Evolutionary conservation across 164 flowering plant genomes (phyloP), one percentile per base, ranked within the genome.

Genomic region (Macadamia tetraphylla): DNA sequence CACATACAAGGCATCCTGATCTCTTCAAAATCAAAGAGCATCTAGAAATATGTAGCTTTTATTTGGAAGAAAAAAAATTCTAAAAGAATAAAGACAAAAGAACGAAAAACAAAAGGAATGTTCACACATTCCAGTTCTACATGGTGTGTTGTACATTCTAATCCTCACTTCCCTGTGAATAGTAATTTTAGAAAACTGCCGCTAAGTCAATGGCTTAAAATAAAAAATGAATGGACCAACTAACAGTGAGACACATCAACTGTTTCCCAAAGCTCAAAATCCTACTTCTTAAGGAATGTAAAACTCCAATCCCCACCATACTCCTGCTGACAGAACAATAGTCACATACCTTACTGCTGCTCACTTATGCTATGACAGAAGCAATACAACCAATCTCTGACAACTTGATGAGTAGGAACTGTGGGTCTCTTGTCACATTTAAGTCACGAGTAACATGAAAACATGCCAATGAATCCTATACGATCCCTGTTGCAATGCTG

Each of bases 401-500:
- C 15, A 49, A 4, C 15, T 10, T 49, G 53, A 49, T 49, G 5
- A 49, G 40, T 35, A 35, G 5, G 40, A 4, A 49, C 53, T 49
- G 11, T 49, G 53, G 53, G 15, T 49, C 3, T 10, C 15, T 61
- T 55, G 57, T 35, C 52, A 40, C 44, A 18, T 53, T 13, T 29
- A 23, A 48, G 42, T 46, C 15, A 35, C 29, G 62, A 62, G 9
- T 69, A 23, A 29, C 53, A 18, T 58, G 7, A 8, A 55, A 29
- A 32, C 18, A 12, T 62, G 62, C 75, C 83, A 93, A 49, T 35
- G 40, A 2, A 35, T 35, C 40, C 40, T 35, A 35, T 35, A 49
- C 17, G 29, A 88, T 82, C 68, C 89, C 94, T 2, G 88, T 82
- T 43, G 89, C 83, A 69, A 88, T 74, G 79, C 95, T 91, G 56